phyloP scores from a whole-genome alignment of 2,329 filamentous ascomycete species.

The Aspergillus fischeri region DNA sequence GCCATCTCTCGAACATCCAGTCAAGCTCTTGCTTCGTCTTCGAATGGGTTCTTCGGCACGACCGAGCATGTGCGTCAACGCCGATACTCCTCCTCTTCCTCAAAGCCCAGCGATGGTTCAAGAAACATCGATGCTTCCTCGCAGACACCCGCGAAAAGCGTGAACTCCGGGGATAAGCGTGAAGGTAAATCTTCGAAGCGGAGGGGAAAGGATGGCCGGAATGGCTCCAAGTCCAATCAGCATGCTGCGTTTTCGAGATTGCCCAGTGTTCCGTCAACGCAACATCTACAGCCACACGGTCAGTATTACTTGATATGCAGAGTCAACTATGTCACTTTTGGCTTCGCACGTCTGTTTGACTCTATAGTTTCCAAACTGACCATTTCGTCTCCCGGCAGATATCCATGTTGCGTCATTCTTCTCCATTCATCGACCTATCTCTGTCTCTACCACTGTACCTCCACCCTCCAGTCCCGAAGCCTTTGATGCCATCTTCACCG shows the following conservation, averaged over 20 bases:
- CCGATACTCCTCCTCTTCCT: conserved; percentile 46
- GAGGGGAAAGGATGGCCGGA: conserved; percentile 34
- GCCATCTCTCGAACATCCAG: conserved; percentile 29
- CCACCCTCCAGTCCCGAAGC: conserved; percentile 65
- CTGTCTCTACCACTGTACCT: conserved; percentile 76
- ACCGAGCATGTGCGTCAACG: conserved; percentile 40
- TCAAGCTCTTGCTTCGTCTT: conserved; percentile 28
- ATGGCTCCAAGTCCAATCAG: conserved; percentile 34
- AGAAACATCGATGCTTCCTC: conserved; percentile 38
- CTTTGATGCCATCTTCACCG: conserved; percentile 80
- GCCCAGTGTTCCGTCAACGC: conserved; percentile 47
- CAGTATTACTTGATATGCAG: conserved; percentile 11
- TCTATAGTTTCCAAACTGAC: conserved; percentile 1
- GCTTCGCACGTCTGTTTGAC: not conserved
- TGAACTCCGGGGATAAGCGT: conserved; percentile 35
- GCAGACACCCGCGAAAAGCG: conserved; percentile 35
- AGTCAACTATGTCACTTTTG: not conserved
- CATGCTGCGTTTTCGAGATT: conserved; percentile 40
- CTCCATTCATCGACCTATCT: conserved; percentile 91
- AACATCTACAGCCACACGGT: conserved; percentile 48
- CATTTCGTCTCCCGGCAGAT: conserved; percentile 51
- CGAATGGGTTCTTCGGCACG: conserved; percentile 28
- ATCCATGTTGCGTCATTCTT: conserved; percentile 89
- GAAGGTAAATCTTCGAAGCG: conserved; percentile 33
- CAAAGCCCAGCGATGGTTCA: conserved; percentile 47